A percentile compares a stretch with the other conserved stretches of the same genome.
These are phyloP conservation scores for Backusella circina DNA, from an alignment of 192 early-diverging fungal genomes.

Conservation along the genomic window DNA sequence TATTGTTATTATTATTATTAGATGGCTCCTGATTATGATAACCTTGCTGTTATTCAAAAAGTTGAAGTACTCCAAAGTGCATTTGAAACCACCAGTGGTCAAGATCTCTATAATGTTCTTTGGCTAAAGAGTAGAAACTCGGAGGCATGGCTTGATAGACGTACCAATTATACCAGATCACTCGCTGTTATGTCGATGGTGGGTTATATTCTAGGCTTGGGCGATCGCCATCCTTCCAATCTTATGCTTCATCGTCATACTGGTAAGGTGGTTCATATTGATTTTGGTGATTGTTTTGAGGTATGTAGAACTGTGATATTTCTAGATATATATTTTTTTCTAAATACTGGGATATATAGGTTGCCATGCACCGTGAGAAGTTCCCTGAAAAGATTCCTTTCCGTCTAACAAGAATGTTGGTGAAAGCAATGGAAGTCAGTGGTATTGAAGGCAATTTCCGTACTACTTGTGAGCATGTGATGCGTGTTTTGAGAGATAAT, in stretches of 20 bases:
- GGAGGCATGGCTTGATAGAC: conserved; percentile 91
- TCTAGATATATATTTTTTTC: neutral
- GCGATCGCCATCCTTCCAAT: conserved; percentile 96
- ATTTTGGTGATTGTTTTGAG: conserved; percentile 98
- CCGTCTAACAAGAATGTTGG: conserved; percentile 95
- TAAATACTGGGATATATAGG: conserved; percentile 34
- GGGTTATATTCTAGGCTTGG: conserved; percentile 95
- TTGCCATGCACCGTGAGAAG: conserved; percentile 93
- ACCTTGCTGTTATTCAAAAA: conserved; percentile 81
- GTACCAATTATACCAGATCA: conserved; percentile 94
- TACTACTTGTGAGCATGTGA: conserved; percentile 93
- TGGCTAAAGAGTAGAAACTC: conserved; percentile 97
- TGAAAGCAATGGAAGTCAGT: conserved; percentile 97
- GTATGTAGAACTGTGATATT: conserved; percentile 30
- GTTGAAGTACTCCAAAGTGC: conserved; percentile 96
- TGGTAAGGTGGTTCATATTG: conserved; percentile 96
- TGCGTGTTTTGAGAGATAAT: conserved; percentile 91
- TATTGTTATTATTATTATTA: conserved; percentile 34
- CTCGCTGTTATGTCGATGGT: conserved; percentile 98
- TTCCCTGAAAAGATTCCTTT: conserved; percentile 99
- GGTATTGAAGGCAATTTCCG: conserved; percentile 96
- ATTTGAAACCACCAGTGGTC: conserved; percentile 82
- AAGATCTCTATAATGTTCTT: conserved; percentile 88
- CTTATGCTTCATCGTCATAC: conserved; percentile 85
- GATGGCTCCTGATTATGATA: conserved; percentile 91